Conservation (phyloP, 129 eudicot genomes). For the Flaveria ramosissima region DNA sequence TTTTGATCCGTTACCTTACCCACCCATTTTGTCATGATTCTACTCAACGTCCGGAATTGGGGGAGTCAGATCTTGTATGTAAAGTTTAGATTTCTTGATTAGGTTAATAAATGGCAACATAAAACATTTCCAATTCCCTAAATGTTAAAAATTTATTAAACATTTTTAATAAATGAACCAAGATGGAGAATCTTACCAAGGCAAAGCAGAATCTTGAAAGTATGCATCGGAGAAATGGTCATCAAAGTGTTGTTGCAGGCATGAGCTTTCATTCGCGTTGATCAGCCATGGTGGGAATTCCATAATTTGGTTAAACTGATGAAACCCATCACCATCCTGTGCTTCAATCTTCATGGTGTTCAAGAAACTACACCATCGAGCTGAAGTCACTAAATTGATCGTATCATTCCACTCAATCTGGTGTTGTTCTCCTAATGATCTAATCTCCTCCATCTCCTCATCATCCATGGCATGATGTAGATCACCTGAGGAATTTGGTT, state of each 20-base stretch:
- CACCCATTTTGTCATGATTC: background rate
- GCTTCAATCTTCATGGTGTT: conserved; percentile 36
- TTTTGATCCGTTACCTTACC: background rate
- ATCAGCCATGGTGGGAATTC: conserved; percentile 67
- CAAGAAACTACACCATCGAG: conserved; percentile 79
- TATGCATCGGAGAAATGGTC: conserved; percentile 45
- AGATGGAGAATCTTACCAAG: conserved; percentile 50
- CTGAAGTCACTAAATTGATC: conserved; percentile 68
- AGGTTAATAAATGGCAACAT: conserved; percentile 31
- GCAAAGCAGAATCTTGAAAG: conserved; percentile 63
- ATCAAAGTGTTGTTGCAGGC: conserved; percentile 36
- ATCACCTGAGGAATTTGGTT: conserved; percentile 26
- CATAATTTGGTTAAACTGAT: conserved; percentile 53
- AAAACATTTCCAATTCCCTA: conserved; percentile 40
- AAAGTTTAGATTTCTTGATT: too few relatives aligned
- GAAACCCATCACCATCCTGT: conserved; percentile 28
- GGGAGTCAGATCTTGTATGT: too few relatives aligned
- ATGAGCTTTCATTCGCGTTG: conserved; percentile 48
- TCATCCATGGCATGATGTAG: conserved; percentile 65
- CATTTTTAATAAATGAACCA: conserved; percentile 10
- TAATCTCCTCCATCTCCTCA: conserved; percentile 77
- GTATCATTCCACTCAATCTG: conserved; percentile 89
- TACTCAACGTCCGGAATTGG: too few relatives aligned
- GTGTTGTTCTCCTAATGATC: conserved; percentile 74
- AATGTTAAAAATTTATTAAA: background rate